Evolutionary conservation across 2,329 filamentous ascomycete species (phyloP).

Genomic region (Aspergillus tubingensis): DNA sequence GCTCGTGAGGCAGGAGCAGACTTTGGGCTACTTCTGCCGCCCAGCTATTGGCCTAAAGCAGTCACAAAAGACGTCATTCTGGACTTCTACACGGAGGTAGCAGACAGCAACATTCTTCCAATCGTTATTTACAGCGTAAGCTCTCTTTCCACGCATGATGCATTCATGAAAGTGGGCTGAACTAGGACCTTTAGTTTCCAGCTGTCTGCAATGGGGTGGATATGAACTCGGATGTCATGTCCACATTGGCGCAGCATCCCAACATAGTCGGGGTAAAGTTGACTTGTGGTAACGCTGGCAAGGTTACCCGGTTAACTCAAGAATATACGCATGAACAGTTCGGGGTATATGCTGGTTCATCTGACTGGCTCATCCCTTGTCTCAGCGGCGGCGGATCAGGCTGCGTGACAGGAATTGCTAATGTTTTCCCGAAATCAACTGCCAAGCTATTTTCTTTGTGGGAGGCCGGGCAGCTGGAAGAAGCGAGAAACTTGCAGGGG

Average conservation of each 20-base stretch:
- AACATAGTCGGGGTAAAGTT: conserved; percentile 72
- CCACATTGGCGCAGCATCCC: conserved; percentile 57
- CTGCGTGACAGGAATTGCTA: conserved; percentile 51
- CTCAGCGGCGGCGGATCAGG: conserved; percentile 45
- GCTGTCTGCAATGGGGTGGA: conserved; percentile 44
- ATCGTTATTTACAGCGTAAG: conserved; percentile 50
- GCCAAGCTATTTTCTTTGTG: conserved; percentile 47
- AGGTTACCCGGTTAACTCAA: conserved; percentile 59
- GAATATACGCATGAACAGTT: conserved; percentile 45
- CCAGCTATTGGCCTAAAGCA: conserved; percentile 46
- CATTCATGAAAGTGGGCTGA: neutral
- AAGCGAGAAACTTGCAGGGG: conserved; percentile 46
- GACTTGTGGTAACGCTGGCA: conserved; percentile 73
- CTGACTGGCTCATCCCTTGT: conserved; percentile 48
- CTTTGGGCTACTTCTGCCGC: conserved; percentile 43
- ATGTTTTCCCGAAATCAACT: conserved; percentile 50
- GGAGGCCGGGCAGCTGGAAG: conserved; percentile 40
- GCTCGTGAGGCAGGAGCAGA: conserved; percentile 43
- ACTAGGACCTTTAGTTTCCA: conserved; percentile 28
- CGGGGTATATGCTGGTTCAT: conserved; percentile 48
- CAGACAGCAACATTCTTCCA: conserved; percentile 41
- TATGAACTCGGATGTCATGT: conserved; percentile 61
- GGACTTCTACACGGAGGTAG: conserved; percentile 42
- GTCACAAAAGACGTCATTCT: conserved; percentile 38
- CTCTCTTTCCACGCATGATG: neutral